Base-by-base conservation (phyloP, 495 filamentous ascomycete genomes). In the Amphirosellinia nigrospora region DNA sequence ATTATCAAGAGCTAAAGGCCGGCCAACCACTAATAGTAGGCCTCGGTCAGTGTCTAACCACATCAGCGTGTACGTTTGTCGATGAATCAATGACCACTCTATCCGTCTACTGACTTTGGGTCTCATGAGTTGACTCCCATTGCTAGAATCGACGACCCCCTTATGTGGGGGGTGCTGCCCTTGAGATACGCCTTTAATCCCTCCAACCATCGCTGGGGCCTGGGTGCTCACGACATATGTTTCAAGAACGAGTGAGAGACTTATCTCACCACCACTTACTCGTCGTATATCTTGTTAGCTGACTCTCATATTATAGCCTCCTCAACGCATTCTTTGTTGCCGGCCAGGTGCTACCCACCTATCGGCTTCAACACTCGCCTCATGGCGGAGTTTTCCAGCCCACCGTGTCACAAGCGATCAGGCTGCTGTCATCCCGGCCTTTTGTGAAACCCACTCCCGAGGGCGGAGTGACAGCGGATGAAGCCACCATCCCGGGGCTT, bases 171-270 rank as follows among this genome's bases (percentile, higher is more conserved):
- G 43, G 83, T 93, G 19, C 84, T 99, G 9, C 96, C 96, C 5
- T 78, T 90, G 28, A 81, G 85, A 50, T 91, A 94, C 71, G 79
- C 86, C 63, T 89, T 91, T 72, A 85, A 89, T 56, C 89, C 91
- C 0, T 86, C 85, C 73, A 93, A 94, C 75, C 87, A 92, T 71
- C 86, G 96, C 74, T 97, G 95, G 93, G 87, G 88, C 5, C 84
- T 98, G 56, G 96, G 92, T 21, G 95, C 93, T 72, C 91, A 97
- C 80, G 96, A 99, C 81, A 93, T 99, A 62, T 97, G 94, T 78
- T 99, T 93, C 78, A 86, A 84, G 58, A 92, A 90, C 74, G 87
- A 83, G 89, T 91, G 75, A 36, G 78, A 73, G 21, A n/a, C 4
- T 23, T 45, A 55, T 4, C 4, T 23, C 50, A 55, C 5, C 36